Evolutionary conservation across 2,329 filamentous ascomycete species (phyloP).

Genomic region (Fusarium proliferatum): DNA sequence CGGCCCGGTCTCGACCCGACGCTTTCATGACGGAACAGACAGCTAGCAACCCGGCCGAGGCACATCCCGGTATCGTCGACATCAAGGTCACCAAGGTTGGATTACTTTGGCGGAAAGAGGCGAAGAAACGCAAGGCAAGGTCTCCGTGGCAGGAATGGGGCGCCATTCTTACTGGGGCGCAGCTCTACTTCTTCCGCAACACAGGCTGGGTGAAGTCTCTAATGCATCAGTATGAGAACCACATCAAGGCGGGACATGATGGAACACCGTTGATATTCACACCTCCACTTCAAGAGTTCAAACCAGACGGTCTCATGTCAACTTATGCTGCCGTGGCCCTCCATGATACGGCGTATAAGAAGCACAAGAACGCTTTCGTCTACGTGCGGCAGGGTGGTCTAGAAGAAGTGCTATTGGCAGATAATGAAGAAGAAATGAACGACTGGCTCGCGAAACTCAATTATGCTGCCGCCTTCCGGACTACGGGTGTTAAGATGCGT

Average conservation of each 20-base stretch:
- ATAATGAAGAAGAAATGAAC: conserved; percentile 91
- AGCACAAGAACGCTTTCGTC: conserved; percentile 94
- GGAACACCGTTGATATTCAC: conserved; percentile 87
- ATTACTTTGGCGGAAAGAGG: conserved; percentile 91
- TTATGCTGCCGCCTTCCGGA: conserved; percentile 93
- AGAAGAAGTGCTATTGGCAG: conserved; percentile 91
- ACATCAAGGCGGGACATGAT: conserved; percentile 81
- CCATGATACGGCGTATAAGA: conserved; percentile 86
- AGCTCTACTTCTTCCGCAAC: conserved; percentile 96
- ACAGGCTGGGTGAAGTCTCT: conserved; percentile 91
- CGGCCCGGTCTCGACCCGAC: conserved; percentile 90
- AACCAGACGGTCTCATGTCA: conserved; percentile 92
- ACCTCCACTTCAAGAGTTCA: conserved; percentile 90
- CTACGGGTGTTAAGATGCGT: conserved; percentile 89
- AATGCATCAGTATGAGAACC: conserved; percentile 86
- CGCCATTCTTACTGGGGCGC: conserved; percentile 93
- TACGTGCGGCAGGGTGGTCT: conserved; percentile 88
- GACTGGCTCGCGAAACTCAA: conserved; percentile 98
- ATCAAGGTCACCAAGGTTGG: conserved; percentile 98
- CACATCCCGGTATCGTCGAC: conserved; percentile 92
- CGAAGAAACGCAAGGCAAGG: conserved; percentile 91
- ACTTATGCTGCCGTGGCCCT: conserved; percentile 93
- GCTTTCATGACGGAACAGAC: conserved; percentile 93
- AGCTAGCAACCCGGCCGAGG: conserved; percentile 84
- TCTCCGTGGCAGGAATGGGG: conserved; percentile 99